Evolutionary conservation across 2,329 filamentous ascomycete genomes (phyloP), one percentile per base, ranked within the genome.

Genomic region (Monosporascus ibericus): DNA sequence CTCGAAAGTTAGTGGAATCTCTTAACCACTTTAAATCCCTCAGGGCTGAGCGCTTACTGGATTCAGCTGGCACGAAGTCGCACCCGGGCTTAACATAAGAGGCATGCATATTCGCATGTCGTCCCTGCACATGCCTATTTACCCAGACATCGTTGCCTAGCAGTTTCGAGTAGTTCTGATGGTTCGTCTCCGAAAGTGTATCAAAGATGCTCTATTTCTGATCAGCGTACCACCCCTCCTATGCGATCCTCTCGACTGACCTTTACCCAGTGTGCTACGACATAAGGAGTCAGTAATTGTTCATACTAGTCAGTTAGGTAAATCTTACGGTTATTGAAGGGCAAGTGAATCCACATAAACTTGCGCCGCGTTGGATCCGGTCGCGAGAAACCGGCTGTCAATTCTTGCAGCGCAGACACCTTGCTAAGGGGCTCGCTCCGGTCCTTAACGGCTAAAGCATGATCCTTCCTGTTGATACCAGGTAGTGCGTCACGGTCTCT

Each of bases 261-360:
- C 69, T 78, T 80, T 2, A 82, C 79, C 80, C 80, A 83, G 0
- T 75, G 72, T 0, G 80, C 30, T 34, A 14, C 30, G 14, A 34
- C 30, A 11, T 34, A 14, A 34, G 9, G 11, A 14, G 30, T 34
- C 30, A 34, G 30, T 14, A 14, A 34, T 34, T 5, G 30, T 34
- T 34, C 11, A 30, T 14, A 9, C 30, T 34, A 34, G 5, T 14
- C 9, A 34, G 9, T 34, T 14, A 14, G 11, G 5, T 14, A 34
- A 34, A 5, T 1, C 30, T 14, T 34, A 34, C 30, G 78, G 49
- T 82, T 82, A 8, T 78, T 82, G 27, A 75, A 82, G 0, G 79
- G 77, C 18, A 80, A 57, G 63, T 83, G 80, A 47, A 82, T 73
- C 80, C 80, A 83, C 58, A 78, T 74, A 57, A 82, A 82, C 61